Percentiles rank a stretch among this genome's conserved stretches.
phyloP scores from a whole-genome alignment of 345 rosid species.

The Cochlearia excelsa region DNA sequence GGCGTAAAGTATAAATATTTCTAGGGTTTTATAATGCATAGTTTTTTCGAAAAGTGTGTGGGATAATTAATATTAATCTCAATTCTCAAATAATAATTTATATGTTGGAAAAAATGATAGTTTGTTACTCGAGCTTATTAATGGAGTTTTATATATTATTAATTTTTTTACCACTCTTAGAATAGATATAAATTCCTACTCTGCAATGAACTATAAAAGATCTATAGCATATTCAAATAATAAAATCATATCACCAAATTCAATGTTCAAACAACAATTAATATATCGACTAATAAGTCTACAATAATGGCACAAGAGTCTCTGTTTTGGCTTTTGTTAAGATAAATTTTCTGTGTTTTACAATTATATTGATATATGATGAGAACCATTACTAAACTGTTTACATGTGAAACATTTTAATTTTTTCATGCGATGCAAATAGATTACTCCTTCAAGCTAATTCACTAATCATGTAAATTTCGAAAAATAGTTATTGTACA shows the following conservation, averaged over 20 bases:
- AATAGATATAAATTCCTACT: neutral
- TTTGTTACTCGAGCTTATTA: too few species aligned
- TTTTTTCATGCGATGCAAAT: neutral
- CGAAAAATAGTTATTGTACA: neutral
- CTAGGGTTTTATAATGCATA: slow-evolving; percentile 18
- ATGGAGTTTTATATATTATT: too few species aligned
- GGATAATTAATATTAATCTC: neutral
- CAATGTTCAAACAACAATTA: neutral
- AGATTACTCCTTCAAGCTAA: neutral
- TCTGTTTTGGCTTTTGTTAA: neutral
- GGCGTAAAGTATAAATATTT: slow-evolving; percentile 14
- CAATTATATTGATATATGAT: neutral
- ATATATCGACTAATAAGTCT: neutral
- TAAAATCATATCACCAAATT: slow-evolving; percentile 4
- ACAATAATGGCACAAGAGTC: neutral
- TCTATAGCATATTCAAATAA: neutral
- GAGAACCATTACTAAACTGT: neutral
- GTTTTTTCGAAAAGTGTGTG: neutral
- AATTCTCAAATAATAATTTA: slow-evolving; percentile 14
- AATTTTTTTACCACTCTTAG: neutral
- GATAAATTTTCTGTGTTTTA: neutral
- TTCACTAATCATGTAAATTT: slow-evolving; percentile 1
- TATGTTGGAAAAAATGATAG: neutral
- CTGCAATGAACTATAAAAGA: neutral
- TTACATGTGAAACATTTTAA: neutral